phyloP scores from a whole-genome alignment of 2,329 filamentous ascomycete genomes.

The Fusarium compactum region DNA sequence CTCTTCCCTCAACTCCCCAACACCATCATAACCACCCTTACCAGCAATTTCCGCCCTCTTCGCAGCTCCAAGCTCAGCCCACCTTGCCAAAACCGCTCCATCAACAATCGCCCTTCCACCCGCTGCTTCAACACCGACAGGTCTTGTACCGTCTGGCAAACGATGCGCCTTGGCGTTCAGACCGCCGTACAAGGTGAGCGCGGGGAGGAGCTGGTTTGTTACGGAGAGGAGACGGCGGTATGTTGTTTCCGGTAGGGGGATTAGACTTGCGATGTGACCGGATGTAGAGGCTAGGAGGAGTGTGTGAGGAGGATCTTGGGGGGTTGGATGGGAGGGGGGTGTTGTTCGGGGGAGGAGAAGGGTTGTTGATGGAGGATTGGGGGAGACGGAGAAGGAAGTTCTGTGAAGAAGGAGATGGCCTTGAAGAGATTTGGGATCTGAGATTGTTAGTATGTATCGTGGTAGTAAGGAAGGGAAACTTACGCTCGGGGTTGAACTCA shows the following conservation, averaged over 20 bases:
- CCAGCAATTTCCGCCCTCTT: constrained; percentile 78
- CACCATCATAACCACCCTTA: constrained; percentile 75
- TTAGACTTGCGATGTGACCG: constrained; percentile 81
- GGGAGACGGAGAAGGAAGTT: constrained; percentile 87
- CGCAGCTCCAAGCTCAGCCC: constrained; percentile 79
- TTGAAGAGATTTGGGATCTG: constrained; percentile 92
- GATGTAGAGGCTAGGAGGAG: constrained; percentile 80
- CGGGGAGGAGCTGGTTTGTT: constrained; percentile 81
- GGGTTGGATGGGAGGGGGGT: constrained; percentile 54
- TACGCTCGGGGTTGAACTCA: constrained; percentile 95
- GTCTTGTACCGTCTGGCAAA: constrained; percentile 58
- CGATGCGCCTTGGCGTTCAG: constrained; percentile 88
- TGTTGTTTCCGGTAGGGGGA: constrained; percentile 79
- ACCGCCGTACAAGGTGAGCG: constrained; percentile 80
- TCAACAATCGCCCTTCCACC: constrained; percentile 79
- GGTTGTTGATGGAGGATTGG: constrained; percentile 79
- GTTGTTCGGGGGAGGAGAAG: constrained; percentile 77
- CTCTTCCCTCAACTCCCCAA: constrained; percentile 77
- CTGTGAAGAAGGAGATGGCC: constrained; percentile 89
- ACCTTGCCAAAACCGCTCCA: constrained; percentile 78
- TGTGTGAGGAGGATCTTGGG: constrained; percentile 52
- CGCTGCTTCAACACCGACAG: constrained; percentile 67
- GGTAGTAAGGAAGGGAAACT: constrained; percentile 51
- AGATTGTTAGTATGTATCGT: constrained; percentile 40
- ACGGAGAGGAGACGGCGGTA: constrained; percentile 89